phyloP scores from a whole-genome alignment of 2,329 filamentous ascomycete genomes.

The Ascochyta pisi region DNA sequence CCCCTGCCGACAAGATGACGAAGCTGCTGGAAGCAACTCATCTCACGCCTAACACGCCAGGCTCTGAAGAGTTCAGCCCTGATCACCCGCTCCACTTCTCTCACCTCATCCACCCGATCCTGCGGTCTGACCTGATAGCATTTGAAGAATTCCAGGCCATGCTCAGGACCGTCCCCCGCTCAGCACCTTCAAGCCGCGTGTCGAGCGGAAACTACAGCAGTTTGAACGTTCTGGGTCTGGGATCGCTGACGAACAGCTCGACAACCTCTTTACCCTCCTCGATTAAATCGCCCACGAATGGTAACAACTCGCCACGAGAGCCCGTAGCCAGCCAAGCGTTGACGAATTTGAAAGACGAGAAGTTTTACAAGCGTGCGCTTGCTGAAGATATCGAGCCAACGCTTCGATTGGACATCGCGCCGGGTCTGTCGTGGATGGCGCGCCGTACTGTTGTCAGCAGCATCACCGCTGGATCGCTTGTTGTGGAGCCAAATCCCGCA shows the following conservation, averaged over 20 bases:
- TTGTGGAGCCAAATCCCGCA: slow-evolving; percentile 76
- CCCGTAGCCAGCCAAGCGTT: slow-evolving; percentile 39
- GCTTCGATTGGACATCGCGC: slow-evolving; percentile 84
- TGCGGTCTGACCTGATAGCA: slow-evolving; percentile 79
- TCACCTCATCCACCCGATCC: slow-evolving; percentile 81
- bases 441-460: slow-evolving; percentile 82
- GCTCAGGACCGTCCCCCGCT: slow-evolving; percentile 67
- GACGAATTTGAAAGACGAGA: slow-evolving; percentile 82
- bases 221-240: slow-evolving; percentile 65
- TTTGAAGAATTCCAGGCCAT: slow-evolving; percentile 88
- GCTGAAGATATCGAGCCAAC: slow-evolving; percentile 95
- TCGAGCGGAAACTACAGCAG: slow-evolving; percentile 75
- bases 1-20: slow-evolving; percentile 62
- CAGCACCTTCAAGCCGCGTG: slow-evolving; percentile 68
- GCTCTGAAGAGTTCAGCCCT: slow-evolving; percentile 62
- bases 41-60: slow-evolving; percentile 57
- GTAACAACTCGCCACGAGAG: slow-evolving; percentile 48
- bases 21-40: slow-evolving; percentile 68
- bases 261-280: slow-evolving; percentile 60
- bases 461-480: slow-evolving; percentile 82
- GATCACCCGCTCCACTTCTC: slow-evolving; percentile 76
- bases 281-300: slow-evolving; percentile 54
- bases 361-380: slow-evolving; percentile 90
- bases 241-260: slow-evolving; percentile 59
- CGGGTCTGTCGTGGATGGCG: slow-evolving; percentile 91